phyloP scores from a whole-genome alignment of 257 asterid species.

The Forsythia viridissima region DNA sequence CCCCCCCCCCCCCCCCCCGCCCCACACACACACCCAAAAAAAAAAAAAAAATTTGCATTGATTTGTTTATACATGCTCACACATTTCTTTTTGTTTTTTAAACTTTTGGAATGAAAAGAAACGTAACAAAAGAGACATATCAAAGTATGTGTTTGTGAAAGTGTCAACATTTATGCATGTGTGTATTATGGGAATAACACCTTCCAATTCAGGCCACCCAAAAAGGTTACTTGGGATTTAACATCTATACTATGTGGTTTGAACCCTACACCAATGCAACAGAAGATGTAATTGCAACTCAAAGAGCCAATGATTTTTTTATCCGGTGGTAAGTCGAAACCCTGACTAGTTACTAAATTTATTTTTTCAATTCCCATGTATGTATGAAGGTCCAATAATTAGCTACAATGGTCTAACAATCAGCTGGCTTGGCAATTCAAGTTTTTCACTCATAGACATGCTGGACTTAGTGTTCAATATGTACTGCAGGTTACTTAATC shows the following conservation, averaged over 20 bases:
- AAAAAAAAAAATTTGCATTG: neutral
- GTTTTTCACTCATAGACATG: neutral
- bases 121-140: neutral
- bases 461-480: neutral
- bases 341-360: neutral
- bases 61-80: too few species aligned
- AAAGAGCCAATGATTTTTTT: constrained; percentile 42
- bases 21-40: too few species aligned
- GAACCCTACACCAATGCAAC: constrained; percentile 43
- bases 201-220: constrained; percentile 43
- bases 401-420: neutral
- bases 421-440: neutral
- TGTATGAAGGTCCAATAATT: neutral
- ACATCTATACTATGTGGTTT: constrained; percentile 36
- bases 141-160: neutral
- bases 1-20: constrained; percentile 1
- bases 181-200: neutral
- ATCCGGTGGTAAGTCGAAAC: constrained; percentile 53
- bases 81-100: too few species aligned
- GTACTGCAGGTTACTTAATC: constrained; percentile 50
- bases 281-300: constrained; percentile 48
- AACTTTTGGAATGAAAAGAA: neutral
- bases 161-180: too few species aligned
- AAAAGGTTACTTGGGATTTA: constrained; percentile 55
- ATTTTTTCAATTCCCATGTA: too few species aligned